Base-by-base conservation (phyloP, 352 stramenopile species). In the Phytophthora europaea region DNA sequence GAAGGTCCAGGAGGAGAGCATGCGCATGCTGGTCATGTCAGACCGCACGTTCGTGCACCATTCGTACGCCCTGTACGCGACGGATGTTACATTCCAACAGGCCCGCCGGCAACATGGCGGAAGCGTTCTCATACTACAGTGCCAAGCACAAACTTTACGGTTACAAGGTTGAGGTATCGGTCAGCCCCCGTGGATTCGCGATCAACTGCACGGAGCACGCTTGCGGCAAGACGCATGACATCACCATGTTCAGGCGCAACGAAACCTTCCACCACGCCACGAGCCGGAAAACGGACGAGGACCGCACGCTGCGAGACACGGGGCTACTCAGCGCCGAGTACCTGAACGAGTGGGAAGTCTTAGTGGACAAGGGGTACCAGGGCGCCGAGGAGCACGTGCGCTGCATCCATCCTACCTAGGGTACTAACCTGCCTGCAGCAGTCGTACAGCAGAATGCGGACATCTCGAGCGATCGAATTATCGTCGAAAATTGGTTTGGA, bases 401-500 rank as follows among this genome's bases (percentile, higher is more conserved):
- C 33, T 67, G 61, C 15, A 45, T 67, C 48, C 34, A 67, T 18
- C 31, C 45, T 10, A 57, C 59, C 5, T 58, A 57, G 28, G 28
- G 1, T 45, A 38, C 58, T 43, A 43, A 18, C 36, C 26, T 65
- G 7, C 4, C 59, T 22, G 26, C 6, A 50, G 47, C 8, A 40
- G 18, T 18, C 36, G 43, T 45, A 33, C 47, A 38, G 4, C 45
- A 36, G 20, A 67, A 67, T 28, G 47, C 31, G 1, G 22, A 43
- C 6, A 59, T 67, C 12, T 59, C 33, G 4, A 67, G 60, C 60
- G 33, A 67, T 16, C 10, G n/a, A 26, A 52, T 67, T 10, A 68
- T 61, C 16, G 61, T 60, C n/a, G 50, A 67, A 23, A 60, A 61
- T 18, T 67, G 33, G 16, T 61, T 68, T 55, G 51, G 61, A 16